Percentiles rank a stretch among this genome's conserved stretches.
phyloP scores from a whole-genome alignment of 257 asterid genomes.

The Solanum ossicruentum region DNA sequence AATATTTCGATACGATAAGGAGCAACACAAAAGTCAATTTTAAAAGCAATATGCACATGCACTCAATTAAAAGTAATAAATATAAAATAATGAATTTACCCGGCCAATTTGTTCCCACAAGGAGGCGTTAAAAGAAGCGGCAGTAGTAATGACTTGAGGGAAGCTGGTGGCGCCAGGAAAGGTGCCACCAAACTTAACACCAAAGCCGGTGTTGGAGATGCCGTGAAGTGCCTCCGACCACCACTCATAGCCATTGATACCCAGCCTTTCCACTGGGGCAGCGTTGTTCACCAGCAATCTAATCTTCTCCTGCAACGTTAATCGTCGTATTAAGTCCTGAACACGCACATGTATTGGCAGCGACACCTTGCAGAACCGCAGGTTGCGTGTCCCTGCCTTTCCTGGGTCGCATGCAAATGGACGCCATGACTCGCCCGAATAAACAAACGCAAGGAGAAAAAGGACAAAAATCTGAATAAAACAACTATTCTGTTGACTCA shows the following conservation, averaged over 20 bases:
- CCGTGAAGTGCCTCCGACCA: constrained; percentile 99
- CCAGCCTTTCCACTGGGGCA: constrained; percentile 61
- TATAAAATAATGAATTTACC: constrained; percentile 18
- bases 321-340: constrained; percentile 46
- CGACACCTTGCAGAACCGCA: constrained; percentile 42
- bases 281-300: constrained; percentile 68
- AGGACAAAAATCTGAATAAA: background rate
- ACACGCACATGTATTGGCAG: constrained; percentile 51
- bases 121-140: constrained; percentile 63
- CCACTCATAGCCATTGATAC: constrained; percentile 80
- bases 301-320: constrained; percentile 59
- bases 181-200: constrained; percentile 51
- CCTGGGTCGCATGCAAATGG: constrained; percentile 71
- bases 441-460: constrained; percentile 4
- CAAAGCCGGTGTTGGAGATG: constrained; percentile 71
- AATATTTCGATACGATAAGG: background rate
- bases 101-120: constrained; percentile 85
- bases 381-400: constrained; percentile 22
- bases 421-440: constrained; percentile 26
- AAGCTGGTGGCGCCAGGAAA: constrained; percentile 84
- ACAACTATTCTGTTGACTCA: background rate
- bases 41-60: background rate
- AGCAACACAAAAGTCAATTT: background rate
- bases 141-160: constrained; percentile 86
- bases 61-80: no score